Evolutionary conservation across 164 flowering plant genomes (phyloP), one percentile per base, ranked within the genome.

Genomic region (Nelumbo lutea): DNA sequence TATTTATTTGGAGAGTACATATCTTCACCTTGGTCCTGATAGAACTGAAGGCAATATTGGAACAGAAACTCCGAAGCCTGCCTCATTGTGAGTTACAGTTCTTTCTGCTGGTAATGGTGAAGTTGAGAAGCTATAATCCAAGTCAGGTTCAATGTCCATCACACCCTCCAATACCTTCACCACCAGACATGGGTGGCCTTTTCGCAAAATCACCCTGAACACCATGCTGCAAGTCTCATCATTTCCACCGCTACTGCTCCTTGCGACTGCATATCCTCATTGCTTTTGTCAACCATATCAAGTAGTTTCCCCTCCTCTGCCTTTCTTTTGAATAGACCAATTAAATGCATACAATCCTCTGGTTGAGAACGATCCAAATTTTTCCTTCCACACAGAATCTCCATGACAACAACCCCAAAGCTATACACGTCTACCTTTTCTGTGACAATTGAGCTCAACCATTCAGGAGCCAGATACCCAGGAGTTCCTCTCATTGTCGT

Each of bases 401-500:
- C 76, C 27, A 68, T 11, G n/a, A 68, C 38, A 1, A 77, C 68
- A 42, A 63, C 38, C 1, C 75, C 77, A 57, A 71, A 74, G 27
- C 27, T 27, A 27, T 27, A 27, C 27, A 27, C 27, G 27, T 27
- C 27, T 27, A 27, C 27, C 27, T 27, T 27, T 27, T 27, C 27
- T 27, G 27, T 27, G 27, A 27, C 27, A 27, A 27, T 27, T 27
- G 27, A 27, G 27, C 27, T 27, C 27, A 27, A 27, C 27, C 27
- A 27, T 27, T 27, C 27, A 27, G 27, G 27, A 27, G 57, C 78
- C 72, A 76, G 50, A 41, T 69, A 76, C 39, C 77, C 79, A 6
- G 7, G 57, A 6, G 82, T 83, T 63, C 84, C 82, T 61, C 80
- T 80, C 56, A 77, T 60, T 15, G 58, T 67, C 2, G 73, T 73